Base-by-base conservation (phyloP, 352 stramenopile genomes). In the Aphanomyces cochlioides region DNA sequence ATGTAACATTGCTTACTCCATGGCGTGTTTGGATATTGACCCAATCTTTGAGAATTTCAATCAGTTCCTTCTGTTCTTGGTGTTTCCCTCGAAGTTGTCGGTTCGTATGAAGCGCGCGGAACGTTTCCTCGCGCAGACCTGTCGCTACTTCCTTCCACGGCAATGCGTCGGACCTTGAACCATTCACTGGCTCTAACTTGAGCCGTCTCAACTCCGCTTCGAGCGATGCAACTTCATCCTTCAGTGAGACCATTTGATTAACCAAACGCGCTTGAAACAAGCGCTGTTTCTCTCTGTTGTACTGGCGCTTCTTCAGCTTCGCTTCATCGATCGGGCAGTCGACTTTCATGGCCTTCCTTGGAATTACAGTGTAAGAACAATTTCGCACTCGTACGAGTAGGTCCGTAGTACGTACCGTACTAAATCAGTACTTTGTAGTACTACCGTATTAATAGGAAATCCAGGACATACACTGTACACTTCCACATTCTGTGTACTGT, bases 231-330 rank as follows among this genome's bases (percentile, higher is more conserved):
- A 61, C 54, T 40, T 61, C 54, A 17, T 61, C 54, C 54, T 41
- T 64, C 3, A 56, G 47, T 21, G 64, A 56, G 4, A 70, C 6
- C 43, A 61, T 41, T 36, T 70, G 64, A 3, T 53, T 47, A 1
- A 56, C 64, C 15, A 70, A 47, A 43, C 56, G 47, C 37, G 19
- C 50, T 63, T 70, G 47, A 50, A 70, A 56, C 17, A 37, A 5
- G 6, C 28, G n/a, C 54, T 70, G 64, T 43, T 70, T 70, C 36
- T 61, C 7, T 21, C 64, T 47, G n/a, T 61, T 45, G 64, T 70
- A 70, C 40, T 61, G 17, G 36, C 64, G 48, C 40, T 56, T 47
- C 54, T 70, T 70, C 7, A 37, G 7, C 17, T 61, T 56, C 17
- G 64, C 64, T n/a, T 50, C 43, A n/a, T 50, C 43, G 10, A 50